phyloP scores from a whole-genome alignment of 2,329 filamentous ascomycete species.

The Alternaria triticina region DNA sequence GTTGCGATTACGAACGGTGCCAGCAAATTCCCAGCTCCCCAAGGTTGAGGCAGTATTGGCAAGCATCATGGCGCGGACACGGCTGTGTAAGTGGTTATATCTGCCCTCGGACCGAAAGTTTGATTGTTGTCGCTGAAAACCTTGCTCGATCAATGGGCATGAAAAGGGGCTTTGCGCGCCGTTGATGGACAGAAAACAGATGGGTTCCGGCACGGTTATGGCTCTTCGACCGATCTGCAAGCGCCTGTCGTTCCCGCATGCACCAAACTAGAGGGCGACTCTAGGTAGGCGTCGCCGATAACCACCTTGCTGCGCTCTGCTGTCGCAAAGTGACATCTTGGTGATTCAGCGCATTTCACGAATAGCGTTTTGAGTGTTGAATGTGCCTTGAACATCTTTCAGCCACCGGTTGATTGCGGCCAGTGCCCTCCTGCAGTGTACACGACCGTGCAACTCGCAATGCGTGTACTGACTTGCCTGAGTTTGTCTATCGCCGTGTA shows the following conservation, averaged over 20 bases:
- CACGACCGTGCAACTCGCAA: background rate
- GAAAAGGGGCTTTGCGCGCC: slow-evolving; percentile 1
- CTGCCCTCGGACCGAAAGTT: slow-evolving; percentile 1
- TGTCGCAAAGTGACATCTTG: background rate
- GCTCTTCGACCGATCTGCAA: background rate
- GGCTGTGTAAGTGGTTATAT: background rate
- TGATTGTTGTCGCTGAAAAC: background rate
- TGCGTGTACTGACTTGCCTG: background rate
- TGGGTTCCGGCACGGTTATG: background rate
- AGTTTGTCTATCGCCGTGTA: background rate
- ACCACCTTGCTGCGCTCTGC: background rate
- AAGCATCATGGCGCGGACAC: background rate
- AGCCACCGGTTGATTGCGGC: background rate
- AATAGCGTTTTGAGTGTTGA: background rate
- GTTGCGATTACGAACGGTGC: background rate
- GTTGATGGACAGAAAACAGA: background rate
- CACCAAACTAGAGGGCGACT: background rate
- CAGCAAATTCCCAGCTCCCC: background rate
- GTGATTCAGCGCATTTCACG: background rate
- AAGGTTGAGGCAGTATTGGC: background rate
- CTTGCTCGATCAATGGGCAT: background rate
- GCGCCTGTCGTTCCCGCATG: background rate
- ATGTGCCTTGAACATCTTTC: background rate
- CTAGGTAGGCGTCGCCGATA: background rate
- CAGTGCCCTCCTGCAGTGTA: background rate